phyloP scores from a whole-genome alignment of 768 basidiomycete genomes.

The Suillus subaureus region DNA sequence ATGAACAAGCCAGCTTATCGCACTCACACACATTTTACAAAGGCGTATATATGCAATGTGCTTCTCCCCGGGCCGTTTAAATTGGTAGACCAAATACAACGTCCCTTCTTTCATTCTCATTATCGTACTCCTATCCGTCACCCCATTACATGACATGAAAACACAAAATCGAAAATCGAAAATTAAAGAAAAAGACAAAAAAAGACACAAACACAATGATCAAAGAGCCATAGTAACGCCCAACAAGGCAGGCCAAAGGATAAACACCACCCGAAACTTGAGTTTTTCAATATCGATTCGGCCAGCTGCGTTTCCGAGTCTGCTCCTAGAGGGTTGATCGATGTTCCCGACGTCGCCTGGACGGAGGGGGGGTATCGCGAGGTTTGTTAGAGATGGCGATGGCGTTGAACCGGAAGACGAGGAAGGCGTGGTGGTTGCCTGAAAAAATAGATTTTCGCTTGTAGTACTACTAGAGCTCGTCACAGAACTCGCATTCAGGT shows the following conservation, averaged over 20 bases:
- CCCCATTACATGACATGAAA: background rate
- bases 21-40: too few species aligned
- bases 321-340: conserved; percentile 13
- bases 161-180: conserved; percentile 6
- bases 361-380: conserved; percentile 3
- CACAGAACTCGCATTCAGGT: background rate
- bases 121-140: background rate
- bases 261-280: conserved; percentile 50
- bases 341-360: conserved; percentile 11
- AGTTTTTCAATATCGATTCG: conserved; percentile 37
- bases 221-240: conserved; percentile 55
- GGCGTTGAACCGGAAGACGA: background rate
- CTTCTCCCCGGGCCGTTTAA: too few species aligned
- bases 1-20: background rate
- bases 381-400: conserved; percentile 9
- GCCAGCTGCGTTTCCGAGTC: conserved; percentile 14
- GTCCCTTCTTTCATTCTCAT: too few species aligned
- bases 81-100: too few species aligned
- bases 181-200: background rate
- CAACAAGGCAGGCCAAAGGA: conserved; percentile 58
- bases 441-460: background rate
- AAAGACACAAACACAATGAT: background rate
- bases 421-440: background rate
- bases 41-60: background rate
- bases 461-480: background rate